These are phyloP conservation scores for Annona squamosa DNA, from an alignment of 164 flowering plant genomes.

Conservation along the genomic window DNA sequence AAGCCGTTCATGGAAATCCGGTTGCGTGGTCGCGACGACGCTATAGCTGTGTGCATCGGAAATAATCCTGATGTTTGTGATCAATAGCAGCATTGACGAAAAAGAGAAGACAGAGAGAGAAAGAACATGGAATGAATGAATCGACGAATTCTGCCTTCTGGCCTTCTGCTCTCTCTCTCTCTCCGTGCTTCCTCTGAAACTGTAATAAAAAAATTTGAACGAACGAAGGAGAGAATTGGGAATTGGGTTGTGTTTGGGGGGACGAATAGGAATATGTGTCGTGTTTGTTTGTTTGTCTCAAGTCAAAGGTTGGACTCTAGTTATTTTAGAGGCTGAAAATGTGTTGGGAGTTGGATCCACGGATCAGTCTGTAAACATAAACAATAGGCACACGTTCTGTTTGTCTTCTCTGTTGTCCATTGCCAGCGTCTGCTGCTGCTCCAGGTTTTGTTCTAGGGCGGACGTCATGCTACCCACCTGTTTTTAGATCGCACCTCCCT, in stretches of 20 bases:
- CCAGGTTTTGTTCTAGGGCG: conserved; percentile 6
- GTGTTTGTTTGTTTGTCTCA: conserved; percentile 16
- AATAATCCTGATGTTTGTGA: conserved; percentile 12
- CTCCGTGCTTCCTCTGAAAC: neutral
- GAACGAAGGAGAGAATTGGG: neutral
- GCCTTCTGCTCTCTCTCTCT: neutral
- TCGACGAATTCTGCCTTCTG: neutral
- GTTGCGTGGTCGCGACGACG: conserved; percentile 71
- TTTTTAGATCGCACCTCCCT: neutral
- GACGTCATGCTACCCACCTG: neutral
- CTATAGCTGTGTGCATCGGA: conserved; percentile 44
- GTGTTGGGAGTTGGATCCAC: conserved; percentile 3
- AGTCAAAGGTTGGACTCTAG: conserved; percentile 7
- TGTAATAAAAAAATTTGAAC: too few species aligned
- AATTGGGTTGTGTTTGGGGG: neutral
- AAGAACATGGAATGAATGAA: neutral
- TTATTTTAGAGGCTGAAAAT: neutral
- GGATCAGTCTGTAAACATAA: neutral
- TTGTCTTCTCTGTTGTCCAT: neutral
- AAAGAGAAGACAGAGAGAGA: neutral
- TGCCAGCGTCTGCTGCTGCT: conserved; percentile 1
- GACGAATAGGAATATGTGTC: conserved; percentile 42
- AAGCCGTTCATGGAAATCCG: conserved; percentile 21
- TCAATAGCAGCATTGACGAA: neutral
- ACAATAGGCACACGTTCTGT: conserved; percentile 4